Evolutionary conservation across 768 basidiomycete genomes (phyloP).

Genomic region (Leccinum broughii): DNA sequence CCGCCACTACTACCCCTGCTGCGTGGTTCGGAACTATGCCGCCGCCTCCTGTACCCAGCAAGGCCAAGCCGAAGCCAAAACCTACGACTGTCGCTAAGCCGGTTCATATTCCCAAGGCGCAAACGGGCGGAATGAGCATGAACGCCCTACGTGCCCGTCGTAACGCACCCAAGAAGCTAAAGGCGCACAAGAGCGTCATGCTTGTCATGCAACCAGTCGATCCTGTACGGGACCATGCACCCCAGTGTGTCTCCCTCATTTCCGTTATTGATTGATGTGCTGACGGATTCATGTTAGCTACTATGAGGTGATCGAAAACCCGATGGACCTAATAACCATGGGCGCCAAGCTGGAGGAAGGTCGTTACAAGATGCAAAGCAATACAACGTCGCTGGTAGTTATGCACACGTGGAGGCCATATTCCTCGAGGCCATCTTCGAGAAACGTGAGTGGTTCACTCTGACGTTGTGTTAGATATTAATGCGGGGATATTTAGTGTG

Average conservation of each 20-base stretch:
- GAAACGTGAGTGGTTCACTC: too few relatives aligned
- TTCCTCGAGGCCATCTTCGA: too few relatives aligned
- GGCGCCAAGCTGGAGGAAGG: too few relatives aligned
- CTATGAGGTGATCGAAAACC: too few relatives aligned
- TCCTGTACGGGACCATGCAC: slow-evolving; percentile 88
- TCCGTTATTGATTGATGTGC: too few relatives aligned
- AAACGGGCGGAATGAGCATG: slow-evolving; percentile 71
- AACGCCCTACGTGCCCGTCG: slow-evolving; percentile 75
- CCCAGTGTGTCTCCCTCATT: slow-evolving; percentile 51
- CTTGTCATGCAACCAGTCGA: slow-evolving; percentile 91
- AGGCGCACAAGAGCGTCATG: slow-evolving; percentile 66
- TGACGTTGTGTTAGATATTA: too few relatives aligned
- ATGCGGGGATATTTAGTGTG: too few relatives aligned
- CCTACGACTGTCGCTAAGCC: slow-evolving; percentile 35
- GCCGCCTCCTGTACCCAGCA: slow-evolving; percentile 32
- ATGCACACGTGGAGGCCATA: too few relatives aligned
- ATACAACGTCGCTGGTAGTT: too few relatives aligned
- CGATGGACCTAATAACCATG: too few relatives aligned
- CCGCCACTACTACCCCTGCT: slow-evolving; percentile 7
- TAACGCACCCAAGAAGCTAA: slow-evolving; percentile 78
- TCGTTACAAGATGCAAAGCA: too few relatives aligned
- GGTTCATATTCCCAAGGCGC: slow-evolving; percentile 63
- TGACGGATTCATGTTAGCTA: too few relatives aligned
- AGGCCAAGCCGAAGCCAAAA: slow-evolving; percentile 29
- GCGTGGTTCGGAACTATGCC: slow-evolving; percentile 23